These are phyloP conservation scores for Globisporangium heterothallicum DNA, from an alignment of 352 stramenopile species.

Conservation along the genomic window DNA sequence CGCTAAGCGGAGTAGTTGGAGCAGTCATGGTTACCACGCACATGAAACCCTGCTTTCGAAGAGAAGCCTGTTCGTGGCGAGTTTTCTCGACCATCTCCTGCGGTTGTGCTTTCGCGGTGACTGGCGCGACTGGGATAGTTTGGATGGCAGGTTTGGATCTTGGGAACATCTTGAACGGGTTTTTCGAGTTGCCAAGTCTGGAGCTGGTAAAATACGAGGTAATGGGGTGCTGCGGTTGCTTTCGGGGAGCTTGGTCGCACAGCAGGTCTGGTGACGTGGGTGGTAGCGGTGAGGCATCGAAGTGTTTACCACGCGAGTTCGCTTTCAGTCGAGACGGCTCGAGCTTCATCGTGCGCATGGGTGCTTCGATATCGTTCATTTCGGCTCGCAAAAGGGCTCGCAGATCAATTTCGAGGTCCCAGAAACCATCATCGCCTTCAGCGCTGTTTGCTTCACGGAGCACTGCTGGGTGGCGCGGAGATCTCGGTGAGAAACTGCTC, in stretches of 20 bases:
- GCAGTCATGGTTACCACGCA: conserved; percentile 2
- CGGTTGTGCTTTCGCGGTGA: background rate
- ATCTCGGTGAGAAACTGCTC: background rate
- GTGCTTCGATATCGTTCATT: conserved; percentile 21
- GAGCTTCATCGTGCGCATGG: conserved; percentile 42
- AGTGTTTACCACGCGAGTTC: conserved; percentile 36
- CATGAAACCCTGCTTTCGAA: conserved; percentile 39
- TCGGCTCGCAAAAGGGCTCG: conserved; percentile 15
- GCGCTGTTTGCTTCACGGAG: background rate
- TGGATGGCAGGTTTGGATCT: background rate
- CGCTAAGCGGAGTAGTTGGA: conserved; percentile 6
- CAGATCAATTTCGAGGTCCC: conserved; percentile 18
- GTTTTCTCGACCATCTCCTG: background rate
- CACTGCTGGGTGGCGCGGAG: background rate
- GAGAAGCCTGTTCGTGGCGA: conserved; percentile 8
- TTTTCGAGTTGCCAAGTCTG: background rate
- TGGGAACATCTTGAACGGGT: conserved; percentile 3
- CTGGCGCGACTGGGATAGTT: background rate
- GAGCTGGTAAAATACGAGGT: background rate
- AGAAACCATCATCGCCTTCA: background rate
- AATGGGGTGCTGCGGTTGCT: background rate
- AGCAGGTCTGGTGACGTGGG: background rate
- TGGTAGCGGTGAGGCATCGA: conserved; percentile 2
- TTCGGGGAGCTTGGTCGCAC: background rate
- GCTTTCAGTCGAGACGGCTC: conserved; percentile 25